Conservation (phyloP, 208 protist genomes). For the Vickermania ingenoplastis region DNA sequence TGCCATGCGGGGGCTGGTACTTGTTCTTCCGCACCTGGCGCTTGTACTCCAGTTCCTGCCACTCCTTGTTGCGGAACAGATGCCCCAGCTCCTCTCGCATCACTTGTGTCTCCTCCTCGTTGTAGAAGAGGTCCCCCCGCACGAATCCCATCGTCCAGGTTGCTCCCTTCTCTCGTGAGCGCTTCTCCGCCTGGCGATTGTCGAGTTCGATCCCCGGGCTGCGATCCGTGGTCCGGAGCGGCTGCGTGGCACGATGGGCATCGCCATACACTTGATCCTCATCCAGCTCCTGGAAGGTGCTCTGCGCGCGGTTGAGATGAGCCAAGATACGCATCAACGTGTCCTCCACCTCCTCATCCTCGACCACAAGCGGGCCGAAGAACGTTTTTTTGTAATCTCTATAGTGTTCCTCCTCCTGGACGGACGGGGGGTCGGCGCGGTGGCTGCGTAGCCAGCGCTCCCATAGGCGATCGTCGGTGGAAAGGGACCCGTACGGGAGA, state of each 20-base stretch:
- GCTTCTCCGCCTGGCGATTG: constrained; percentile 15
- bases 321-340: constrained; percentile 80
- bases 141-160: constrained; percentile 84
- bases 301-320: constrained; percentile 73
- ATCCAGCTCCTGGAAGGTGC: constrained; percentile 80
- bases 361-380: constrained; percentile 76
- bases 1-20: constrained; percentile 61
- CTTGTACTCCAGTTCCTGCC: constrained; percentile 86
- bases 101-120: constrained; percentile 84
- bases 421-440: constrained; percentile 70
- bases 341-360: constrained; percentile 87
- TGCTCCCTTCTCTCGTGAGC: constrained; percentile 43
- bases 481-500: constrained; percentile 72
- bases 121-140: constrained; percentile 85
- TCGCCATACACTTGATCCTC: constrained; percentile 80
- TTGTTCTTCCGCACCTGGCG: constrained; percentile 84
- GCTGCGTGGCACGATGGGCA: constrained; percentile 54
- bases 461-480: constrained; percentile 80
- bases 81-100: constrained; percentile 82
- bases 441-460: constrained; percentile 84
- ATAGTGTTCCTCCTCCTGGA: constrained; percentile 75
- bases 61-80: constrained; percentile 85
- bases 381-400: constrained; percentile 80
- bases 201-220: constrained; percentile 44
- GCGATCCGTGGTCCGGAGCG: constrained; percentile 57